phyloP scores from a whole-genome alignment of 805 yeast genomes.

The Saturnispora silvae region DNA sequence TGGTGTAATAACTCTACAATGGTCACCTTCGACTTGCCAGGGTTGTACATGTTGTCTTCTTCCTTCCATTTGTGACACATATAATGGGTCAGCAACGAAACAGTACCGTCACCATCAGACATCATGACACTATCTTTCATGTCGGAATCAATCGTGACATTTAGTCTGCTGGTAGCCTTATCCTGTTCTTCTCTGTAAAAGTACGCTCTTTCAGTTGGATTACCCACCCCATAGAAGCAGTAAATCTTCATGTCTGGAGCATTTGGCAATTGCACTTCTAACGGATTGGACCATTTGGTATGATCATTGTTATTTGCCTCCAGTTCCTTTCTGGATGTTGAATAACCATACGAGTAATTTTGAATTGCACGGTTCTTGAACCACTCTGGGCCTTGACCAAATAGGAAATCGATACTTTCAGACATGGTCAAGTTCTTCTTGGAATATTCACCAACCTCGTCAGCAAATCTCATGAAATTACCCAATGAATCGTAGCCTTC shows the following conservation, averaged over 20 bases:
- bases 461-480: constrained; percentile 56
- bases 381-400: constrained; percentile 67
- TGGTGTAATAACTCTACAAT: constrained; percentile 88
- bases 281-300: constrained; percentile 86
- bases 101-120: constrained; percentile 96
- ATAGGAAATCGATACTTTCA: constrained; percentile 56
- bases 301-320: constrained; percentile 55
- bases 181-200: constrained; percentile 63
- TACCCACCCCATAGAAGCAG: constrained; percentile 94
- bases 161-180: constrained; percentile 40
- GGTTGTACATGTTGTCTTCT: constrained; percentile 65
- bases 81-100: constrained; percentile 73
- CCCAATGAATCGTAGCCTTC: constrained; percentile 41
- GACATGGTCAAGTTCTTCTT: constrained; percentile 48
- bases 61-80: constrained; percentile 83
- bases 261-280: constrained; percentile 82
- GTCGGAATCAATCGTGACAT: constrained; percentile 62
- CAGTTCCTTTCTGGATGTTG: constrained; percentile 51
- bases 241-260: constrained; percentile 88
- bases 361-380: constrained; percentile 50
- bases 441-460: constrained; percentile 34
- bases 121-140: constrained; percentile 58
- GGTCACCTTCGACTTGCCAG: constrained; percentile 61
- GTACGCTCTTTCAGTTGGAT: constrained; percentile 91
- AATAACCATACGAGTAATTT: constrained; percentile 73